Conservation (phyloP, 768 basidiomycete genomes). For the Zangia roseola region DNA sequence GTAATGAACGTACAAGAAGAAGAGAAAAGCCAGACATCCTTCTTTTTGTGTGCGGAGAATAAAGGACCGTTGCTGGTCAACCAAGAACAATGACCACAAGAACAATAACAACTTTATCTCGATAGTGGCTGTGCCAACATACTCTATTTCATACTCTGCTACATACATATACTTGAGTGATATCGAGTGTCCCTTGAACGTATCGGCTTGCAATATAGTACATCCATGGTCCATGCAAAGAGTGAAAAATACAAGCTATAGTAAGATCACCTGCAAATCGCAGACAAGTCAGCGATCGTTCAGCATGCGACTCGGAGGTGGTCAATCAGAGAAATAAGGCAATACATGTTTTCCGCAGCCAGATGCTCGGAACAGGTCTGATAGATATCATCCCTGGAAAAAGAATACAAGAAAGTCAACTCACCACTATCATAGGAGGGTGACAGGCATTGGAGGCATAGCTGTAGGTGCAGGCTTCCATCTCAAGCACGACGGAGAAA, state of each 20-base stretch:
- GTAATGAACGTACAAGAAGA: constrained; percentile 19
- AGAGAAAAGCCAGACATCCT: constrained; percentile 26
- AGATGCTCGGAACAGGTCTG: constrained; percentile 78
- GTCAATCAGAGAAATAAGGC: constrained; percentile 46
- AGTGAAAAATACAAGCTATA: too few relatives aligned
- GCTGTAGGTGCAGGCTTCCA: constrained; percentile 55
- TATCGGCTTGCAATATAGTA: constrained; percentile 12
- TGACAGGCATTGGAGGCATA: constrained; percentile 49
- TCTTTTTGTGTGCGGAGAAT: constrained; percentile 31
- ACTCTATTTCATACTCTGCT: too few relatives aligned
- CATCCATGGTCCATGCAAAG: constrained; percentile 16
- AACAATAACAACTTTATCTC: constrained; percentile 27
- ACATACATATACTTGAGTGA: too few relatives aligned
- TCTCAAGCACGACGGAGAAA: constrained; percentile 45
- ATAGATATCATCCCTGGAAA: constrained; percentile 57
- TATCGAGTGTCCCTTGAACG: not conserved
- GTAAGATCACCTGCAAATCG: constrained; percentile 6
- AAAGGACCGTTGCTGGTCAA: constrained; percentile 26
- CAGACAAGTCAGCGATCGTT: constrained; percentile 1
- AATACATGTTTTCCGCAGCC: constrained; percentile 62
- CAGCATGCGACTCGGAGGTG: constrained; percentile 2
- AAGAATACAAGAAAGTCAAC: constrained; percentile 12
- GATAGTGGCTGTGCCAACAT: not conserved
- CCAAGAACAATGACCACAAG: constrained; percentile 22
- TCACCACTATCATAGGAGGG: constrained; percentile 25